These are phyloP conservation scores for Trichoderma gamsii DNA, from an alignment of 495 filamentous ascomycete genomes.

Conservation along the genomic window DNA sequence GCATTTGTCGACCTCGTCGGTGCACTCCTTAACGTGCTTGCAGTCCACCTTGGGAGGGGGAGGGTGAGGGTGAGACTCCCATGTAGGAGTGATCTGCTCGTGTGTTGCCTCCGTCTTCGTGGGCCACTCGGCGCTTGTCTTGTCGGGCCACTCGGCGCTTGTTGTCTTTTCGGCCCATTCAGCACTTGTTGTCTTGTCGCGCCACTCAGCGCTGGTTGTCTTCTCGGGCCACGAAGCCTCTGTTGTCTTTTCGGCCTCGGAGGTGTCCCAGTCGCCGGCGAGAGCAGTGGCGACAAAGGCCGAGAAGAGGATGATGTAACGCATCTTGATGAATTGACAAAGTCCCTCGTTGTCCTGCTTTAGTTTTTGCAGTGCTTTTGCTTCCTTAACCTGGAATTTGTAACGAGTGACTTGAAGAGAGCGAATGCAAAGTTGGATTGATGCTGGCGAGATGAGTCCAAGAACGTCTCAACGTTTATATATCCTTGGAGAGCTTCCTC, in stretches of 20 bases:
- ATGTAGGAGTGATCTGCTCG: background rate
- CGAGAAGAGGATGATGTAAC: background rate
- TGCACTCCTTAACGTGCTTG: background rate
- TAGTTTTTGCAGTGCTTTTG: too few relatives aligned
- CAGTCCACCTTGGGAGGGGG: background rate
- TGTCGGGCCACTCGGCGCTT: too few relatives aligned
- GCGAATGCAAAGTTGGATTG: too few relatives aligned
- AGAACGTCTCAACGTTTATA: background rate
- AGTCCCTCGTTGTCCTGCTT: too few relatives aligned
- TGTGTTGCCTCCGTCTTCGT: background rate
- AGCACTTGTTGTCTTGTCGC: too few relatives aligned
- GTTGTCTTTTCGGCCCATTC: too few relatives aligned
- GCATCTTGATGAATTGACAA: background rate
- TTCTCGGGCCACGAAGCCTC: too few relatives aligned
- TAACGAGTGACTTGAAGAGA: too few relatives aligned
- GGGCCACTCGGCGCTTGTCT: too few relatives aligned
- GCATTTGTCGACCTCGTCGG: background rate
- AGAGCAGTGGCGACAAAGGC: background rate
- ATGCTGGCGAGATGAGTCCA: background rate
- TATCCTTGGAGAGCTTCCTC: background rate
- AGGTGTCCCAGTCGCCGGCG: background rate
- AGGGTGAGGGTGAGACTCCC: background rate
- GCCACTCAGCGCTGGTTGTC: too few relatives aligned
- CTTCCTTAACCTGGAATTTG: background rate
- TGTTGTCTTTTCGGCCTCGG: too few relatives aligned